Conservation (phyloP, 139 green algal species). For the Chlamydomonas incerta region DNA sequence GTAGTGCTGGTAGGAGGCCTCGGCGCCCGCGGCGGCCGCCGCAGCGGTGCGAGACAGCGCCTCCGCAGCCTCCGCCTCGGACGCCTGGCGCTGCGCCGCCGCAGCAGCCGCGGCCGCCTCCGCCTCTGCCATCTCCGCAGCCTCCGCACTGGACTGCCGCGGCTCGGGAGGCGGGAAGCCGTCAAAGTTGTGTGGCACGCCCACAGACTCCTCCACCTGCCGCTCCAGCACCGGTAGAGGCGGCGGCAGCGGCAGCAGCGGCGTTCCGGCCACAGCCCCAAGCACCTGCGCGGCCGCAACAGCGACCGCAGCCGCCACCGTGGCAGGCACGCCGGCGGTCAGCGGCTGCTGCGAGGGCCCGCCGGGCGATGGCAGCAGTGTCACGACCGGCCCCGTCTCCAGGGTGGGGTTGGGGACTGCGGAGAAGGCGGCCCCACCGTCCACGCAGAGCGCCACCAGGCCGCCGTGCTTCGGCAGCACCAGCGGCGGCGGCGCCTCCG, state of each 20-base stretch:
- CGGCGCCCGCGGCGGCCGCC: not conserved
- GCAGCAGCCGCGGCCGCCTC: not conserved
- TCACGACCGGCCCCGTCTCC: not conserved
- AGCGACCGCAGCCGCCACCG: not conserved
- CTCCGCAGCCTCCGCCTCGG: not conserved
- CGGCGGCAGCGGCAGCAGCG: not conserved
- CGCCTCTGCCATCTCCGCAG: not conserved
- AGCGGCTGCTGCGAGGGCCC: not conserved
- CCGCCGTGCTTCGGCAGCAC: constrained; percentile 23
- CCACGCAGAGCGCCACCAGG: constrained; percentile 7
- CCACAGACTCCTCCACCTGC: constrained; percentile 41
- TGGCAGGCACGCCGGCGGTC: too few relatives aligned
- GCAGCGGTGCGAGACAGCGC: not conserved
- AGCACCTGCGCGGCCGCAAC: not conserved
- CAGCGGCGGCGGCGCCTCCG: not conserved
- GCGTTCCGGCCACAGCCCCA: not conserved
- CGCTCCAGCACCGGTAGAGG: constrained; percentile 36
- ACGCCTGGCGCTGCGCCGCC: not conserved
- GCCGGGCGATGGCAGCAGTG: not conserved
- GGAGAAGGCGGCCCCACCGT: not conserved
- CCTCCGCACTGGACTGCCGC: not conserved
- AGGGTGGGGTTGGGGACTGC: not conserved
- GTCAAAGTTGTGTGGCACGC: constrained; percentile 45
- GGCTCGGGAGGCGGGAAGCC: not conserved
- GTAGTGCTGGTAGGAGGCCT: not conserved